Base-by-base conservation (phyloP, 306 rosid genomes). In the Hylodesmum podocarpum region DNA sequence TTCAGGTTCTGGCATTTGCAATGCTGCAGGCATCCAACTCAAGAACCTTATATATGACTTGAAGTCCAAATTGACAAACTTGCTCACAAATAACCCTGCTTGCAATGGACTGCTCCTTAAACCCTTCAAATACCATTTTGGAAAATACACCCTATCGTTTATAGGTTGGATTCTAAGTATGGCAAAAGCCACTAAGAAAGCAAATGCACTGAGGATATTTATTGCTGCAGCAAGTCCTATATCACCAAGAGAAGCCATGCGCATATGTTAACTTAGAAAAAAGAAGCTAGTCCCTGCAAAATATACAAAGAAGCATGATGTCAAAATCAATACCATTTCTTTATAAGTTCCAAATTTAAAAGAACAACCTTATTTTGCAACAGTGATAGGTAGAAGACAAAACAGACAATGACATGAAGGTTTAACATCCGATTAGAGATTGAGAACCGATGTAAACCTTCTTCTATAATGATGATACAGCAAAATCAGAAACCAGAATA, bases 1-100 rank as follows among this genome's bases (percentile, higher is more conserved):
- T 87, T 95, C 98, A 10, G 96, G 97, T 84, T 95, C 98, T 3
- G 98, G 98, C 98, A 95, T 95, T 84, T 83, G 85, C 86, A 95
- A 78, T 19, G 98, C 97, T 7, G 82, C 97, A 37, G 92, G 96
- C 98, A 92, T 92, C 98, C 98, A 95, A 37, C 80, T 95, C 83
- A 95, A 79, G 86, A 95, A 92, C 82, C 57, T 87, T 76, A 77
- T 50, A 62, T 92, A 95, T 13, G 94, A 92, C 64, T 87, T 83
- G 82, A 78, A 95, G 90, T 95, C 96, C 89, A 95, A 78, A 84
- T 95, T 95, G 81, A 95, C 97, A 84, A 92, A 83, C 88, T 83
- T 90, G 88, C 85, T 80, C 59, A 87, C 90, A 75, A 91, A 78
- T 27, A 88, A 88, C 49, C 98, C 96, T 28, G 83, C 75, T 4